Evolutionary conservation across 225 moss, liverwort and hornwort genomes (phyloP).

Genomic region (Asterella californica): DNA sequence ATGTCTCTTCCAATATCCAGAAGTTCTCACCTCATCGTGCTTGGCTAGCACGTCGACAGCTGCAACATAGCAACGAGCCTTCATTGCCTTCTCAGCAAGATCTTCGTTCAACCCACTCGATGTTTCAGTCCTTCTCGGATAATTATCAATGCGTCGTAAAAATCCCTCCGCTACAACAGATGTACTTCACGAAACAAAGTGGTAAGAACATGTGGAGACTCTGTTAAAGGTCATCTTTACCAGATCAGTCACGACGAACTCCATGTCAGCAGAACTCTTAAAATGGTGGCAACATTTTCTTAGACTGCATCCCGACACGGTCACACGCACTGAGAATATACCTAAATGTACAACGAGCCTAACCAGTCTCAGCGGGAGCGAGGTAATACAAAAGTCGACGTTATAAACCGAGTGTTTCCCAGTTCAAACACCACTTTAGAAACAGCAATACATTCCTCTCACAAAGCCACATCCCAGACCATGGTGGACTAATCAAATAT

Average conservation of each 20-base stretch:
- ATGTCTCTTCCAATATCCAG: background rate
- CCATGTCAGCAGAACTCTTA: constrained; percentile 80
- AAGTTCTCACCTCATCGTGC: constrained; percentile 71
- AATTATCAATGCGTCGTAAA: constrained; percentile 63
- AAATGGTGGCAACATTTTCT: constrained; percentile 46
- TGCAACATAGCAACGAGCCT: constrained; percentile 81
- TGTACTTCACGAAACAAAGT: constrained; percentile 95
- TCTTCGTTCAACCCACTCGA: constrained; percentile 46
- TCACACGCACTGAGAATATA: no score
- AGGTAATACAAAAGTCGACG: no score
- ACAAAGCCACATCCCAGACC: no score
- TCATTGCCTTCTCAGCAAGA: constrained; percentile 77
- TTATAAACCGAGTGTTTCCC: no score
- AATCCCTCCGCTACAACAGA: constrained; percentile 91
- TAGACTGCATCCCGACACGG: no score
- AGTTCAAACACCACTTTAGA: no score
- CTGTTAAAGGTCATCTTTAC: constrained; percentile 17
- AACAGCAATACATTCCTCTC: no score
- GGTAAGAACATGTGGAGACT: constrained; percentile 24
- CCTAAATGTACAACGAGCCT: no score
- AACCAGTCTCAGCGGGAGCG: no score
- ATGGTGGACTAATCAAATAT: no score
- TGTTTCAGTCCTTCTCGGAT: constrained; percentile 46
- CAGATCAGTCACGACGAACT: constrained; percentile 86
- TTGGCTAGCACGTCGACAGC: constrained; percentile 93